phyloP scores from a whole-genome alignment of 768 basidiomycete genomes.

The Fomitopsis serialis region DNA sequence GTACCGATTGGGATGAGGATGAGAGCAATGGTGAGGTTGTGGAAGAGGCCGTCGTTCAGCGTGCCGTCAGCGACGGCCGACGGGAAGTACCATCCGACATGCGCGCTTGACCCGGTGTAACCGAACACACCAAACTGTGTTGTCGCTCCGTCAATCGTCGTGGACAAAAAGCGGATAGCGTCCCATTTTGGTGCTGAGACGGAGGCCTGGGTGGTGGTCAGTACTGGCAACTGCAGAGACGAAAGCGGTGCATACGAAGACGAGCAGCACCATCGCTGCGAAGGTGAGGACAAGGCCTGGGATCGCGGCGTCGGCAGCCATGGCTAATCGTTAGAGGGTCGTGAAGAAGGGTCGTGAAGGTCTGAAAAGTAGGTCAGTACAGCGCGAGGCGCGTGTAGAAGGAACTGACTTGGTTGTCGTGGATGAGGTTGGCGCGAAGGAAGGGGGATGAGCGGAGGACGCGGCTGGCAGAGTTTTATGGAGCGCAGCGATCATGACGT shows the following conservation, averaged over 20 bases:
- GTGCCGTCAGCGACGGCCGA: conserved; percentile 32
- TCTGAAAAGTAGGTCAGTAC: background rate
- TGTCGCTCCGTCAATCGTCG: conserved; percentile 30
- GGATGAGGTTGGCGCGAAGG: background rate
- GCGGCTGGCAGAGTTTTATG: too few relatives aligned
- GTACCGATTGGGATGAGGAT: conserved; percentile 79
- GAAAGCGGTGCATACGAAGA: conserved; percentile 46
- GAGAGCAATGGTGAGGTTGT: conserved; percentile 67
- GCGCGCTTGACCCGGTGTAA: conserved; percentile 48
- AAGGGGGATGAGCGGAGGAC: background rate
- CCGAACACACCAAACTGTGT: conserved; percentile 76
- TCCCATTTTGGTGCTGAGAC: conserved; percentile 76
- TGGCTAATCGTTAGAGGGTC: conserved; percentile 8
- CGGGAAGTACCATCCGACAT: conserved; percentile 56
- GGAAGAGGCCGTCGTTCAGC: conserved; percentile 48
- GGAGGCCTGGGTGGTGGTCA: conserved; percentile 42
- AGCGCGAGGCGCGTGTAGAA: background rate
- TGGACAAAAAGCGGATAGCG: conserved; percentile 60
- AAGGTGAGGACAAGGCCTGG: conserved; percentile 73
- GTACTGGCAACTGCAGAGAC: background rate
- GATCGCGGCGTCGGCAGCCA: conserved; percentile 55
- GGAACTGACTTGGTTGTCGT: background rate
- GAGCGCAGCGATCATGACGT: too few relatives aligned
- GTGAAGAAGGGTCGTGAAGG: conserved; percentile 12
- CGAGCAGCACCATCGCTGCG: conserved; percentile 61